Evolutionary conservation across 768 basidiomycete genomes (phyloP), one percentile per base, ranked within the genome.

Genomic region (Boletus vermiculosoides): DNA sequence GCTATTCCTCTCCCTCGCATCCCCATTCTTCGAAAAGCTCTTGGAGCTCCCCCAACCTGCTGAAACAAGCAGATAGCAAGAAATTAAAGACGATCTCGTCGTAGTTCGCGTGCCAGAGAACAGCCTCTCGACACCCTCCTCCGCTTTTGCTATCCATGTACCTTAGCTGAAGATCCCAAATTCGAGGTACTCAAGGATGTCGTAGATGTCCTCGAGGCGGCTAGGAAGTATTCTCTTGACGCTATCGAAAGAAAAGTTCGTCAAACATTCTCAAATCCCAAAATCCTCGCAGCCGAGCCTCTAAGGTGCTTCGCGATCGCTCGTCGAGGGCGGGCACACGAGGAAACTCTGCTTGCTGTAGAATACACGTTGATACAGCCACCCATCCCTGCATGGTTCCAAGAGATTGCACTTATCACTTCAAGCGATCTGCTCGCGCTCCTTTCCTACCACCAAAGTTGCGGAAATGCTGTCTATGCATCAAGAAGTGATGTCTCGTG

Each of bases 261-360:
- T 5, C 59, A 66, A n/a, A 56, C 64, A 12, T 54, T 75, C 16
- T 51, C 52, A 10, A 55, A 55, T 45, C 63, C 68, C 1, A 34
- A 56, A 8, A 47, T 61, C 15, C 42, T 67, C 9, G 55, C 67
- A 3, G 55, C 23, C 1, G 65, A 68, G 5, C 58, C 73, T 5
- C 22, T 77, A 1, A 60, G 66, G 4, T 66, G 67, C 9, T 77
- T 73, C 51, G 73, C 68, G 5, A 64, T 76, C 13, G 70, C 74
- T 5, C 62, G 59, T 20, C 66, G 59, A 10, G 70, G 66, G 37
- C 45, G 50, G 7, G 45, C 69, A n/a, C 56, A 47, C 25, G 54
- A 63, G 7, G 65, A 71, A 41, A 67, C 67, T 0, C 25, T 58
- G 18, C 58, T 66, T 2, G 73, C 76, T 37, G 71, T 72, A n/a